phyloP scores from a whole-genome alignment of 306 rosid species.

The Potentilla sterilis region DNA sequence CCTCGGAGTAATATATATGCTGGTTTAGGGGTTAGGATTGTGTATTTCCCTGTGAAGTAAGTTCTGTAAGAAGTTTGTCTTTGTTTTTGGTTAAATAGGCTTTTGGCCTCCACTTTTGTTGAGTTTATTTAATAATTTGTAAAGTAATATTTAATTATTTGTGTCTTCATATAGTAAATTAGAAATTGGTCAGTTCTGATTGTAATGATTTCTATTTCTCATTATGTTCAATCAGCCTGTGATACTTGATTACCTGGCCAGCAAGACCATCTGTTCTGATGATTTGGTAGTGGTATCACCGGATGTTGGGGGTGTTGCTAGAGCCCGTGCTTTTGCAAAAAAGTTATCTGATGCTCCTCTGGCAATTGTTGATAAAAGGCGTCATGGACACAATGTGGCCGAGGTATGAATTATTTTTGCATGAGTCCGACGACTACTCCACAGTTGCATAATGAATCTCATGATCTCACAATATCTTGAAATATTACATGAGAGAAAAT shows the following conservation, averaged over 20 bases:
- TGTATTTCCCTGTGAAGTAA: not conserved
- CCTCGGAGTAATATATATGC: not conserved
- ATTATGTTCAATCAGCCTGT: constrained; percentile 70
- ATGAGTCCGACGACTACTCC: not conserved
- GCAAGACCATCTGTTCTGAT: constrained; percentile 87
- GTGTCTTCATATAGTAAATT: not conserved
- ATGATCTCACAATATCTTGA: constrained; percentile 1
- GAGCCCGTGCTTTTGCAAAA: constrained; percentile 98
- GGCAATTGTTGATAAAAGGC: constrained; percentile 97
- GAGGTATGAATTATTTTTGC: constrained; percentile 50
- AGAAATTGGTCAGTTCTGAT: not conserved
- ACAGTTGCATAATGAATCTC: not conserved
- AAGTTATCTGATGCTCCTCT: constrained; percentile 96
- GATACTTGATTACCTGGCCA: constrained; percentile 96
- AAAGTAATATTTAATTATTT: no score
- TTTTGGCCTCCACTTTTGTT: not conserved
- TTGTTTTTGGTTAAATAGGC: not conserved
- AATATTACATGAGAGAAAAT: not conserved
- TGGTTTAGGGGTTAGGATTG: not conserved
- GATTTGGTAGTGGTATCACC: constrained; percentile 99
- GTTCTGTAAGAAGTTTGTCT: not conserved
- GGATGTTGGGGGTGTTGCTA: constrained; percentile 99
- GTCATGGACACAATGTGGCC: constrained; percentile 88
- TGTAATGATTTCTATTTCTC: constrained; percentile 19
- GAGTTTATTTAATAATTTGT: not conserved